Evolutionary conservation across 306 rosid genomes (phyloP).

Genomic region (Trichosanthes truncata): DNA sequence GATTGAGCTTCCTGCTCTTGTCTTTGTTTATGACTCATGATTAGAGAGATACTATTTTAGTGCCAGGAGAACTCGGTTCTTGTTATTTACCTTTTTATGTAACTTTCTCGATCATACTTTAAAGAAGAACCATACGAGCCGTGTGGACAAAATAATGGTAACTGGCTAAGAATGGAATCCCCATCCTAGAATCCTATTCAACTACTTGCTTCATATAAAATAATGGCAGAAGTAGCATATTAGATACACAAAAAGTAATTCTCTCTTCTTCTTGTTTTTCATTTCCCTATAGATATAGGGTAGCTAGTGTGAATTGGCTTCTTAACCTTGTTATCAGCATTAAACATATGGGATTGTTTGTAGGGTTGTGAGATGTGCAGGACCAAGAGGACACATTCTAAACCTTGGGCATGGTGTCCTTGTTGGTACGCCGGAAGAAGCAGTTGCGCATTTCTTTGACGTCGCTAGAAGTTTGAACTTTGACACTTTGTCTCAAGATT

Average conservation of each 20-base stretch:
- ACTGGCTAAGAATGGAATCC: neutral
- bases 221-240: neutral
- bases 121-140: neutral
- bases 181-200: neutral
- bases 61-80: neutral
- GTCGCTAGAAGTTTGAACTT: constrained; percentile 77
- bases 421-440: constrained; percentile 88
- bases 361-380: constrained; percentile 92
- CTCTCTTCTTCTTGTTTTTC: neutral
- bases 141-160: neutral
- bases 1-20: neutral
- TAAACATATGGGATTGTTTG: constrained; percentile 14
- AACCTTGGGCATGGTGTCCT: constrained; percentile 96
- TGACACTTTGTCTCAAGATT: constrained; percentile 35
- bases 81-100: neutral
- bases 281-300: neutral
- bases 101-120: neutral
- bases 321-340: neutral
- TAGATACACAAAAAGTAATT: neutral
- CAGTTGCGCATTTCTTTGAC: constrained; percentile 94
- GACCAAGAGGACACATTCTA: constrained; percentile 86
- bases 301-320: neutral
- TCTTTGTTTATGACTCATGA: neutral
- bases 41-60: neutral
- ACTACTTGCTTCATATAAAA: neutral